Evolutionary conservation across 2,329 filamentous ascomycete genomes (phyloP), one percentile per base, ranked within the genome.

Genomic region (Didymella keratinophila): DNA sequence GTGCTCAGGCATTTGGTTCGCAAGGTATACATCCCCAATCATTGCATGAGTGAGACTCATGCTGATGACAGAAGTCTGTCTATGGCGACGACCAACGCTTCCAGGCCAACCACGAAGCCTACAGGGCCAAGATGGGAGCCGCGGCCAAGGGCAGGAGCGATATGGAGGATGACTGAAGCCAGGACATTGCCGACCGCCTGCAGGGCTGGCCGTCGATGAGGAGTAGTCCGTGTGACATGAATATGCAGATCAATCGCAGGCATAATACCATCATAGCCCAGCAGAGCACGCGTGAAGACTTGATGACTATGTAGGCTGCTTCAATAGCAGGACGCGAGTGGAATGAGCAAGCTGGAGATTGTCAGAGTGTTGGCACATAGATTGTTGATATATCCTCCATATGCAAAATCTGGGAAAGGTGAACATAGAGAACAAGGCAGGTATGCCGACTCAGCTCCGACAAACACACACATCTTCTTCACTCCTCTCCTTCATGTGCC

Each of bases 391-490:
- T 46, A 63, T 56, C 54, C 52, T 63, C 50, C 59, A 63, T 57
- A 53, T 53, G 65, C 64, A 56, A 53, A 53, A 42, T 41, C 20
- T 52, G 46, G 52, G 25, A 58, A 53, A 34, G 54, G 37, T 56
- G 60, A 55, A 66, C 27, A 63, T 50, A 54, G 65, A 57, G 57
- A 60, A 60, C 34, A 46, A 58, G 58, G 59, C 62, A 71, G 53
- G 52, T 49, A 32, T 61, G 63, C 65, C 63, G 63, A 65, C 64
- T 63, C 64, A 68, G 67, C 67, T 68, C 70, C 66, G 66, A 70
- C 71, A 71, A 67, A 68, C 50, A 67, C 59, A 65, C 60, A 59
- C 61, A 59, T 46, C 32, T 57, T 45, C 53, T 56, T 43, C 49
- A 55, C 51, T 51, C 36, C 47, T 56, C 58, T 47, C 51, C 56